Percentiles rank a stretch among this genome's conserved stretches.
Evolutionary conservation across 345 rosid species (phyloP).

Genomic region (Acer yangbiense): DNA sequence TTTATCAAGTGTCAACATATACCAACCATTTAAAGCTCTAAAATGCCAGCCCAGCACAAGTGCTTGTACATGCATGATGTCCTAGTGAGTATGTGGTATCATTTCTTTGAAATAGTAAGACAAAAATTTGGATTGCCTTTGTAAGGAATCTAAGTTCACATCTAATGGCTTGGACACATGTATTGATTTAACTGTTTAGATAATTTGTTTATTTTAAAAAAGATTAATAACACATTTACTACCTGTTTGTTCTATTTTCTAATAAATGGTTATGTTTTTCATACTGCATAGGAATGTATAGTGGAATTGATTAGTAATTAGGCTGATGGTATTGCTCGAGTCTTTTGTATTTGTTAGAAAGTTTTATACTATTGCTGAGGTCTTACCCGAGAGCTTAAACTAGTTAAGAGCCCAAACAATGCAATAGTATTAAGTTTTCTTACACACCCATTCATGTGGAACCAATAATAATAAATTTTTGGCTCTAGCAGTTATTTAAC

Average conservation of each 20-base stretch:
- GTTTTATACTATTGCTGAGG: background rate
- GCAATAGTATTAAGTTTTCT: background rate
- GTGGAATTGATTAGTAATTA: slow-evolving; percentile 9
- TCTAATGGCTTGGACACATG: background rate
- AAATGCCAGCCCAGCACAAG: background rate
- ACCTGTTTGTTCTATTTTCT: background rate
- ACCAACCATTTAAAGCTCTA: background rate
- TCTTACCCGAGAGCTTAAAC: background rate
- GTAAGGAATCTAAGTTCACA: background rate
- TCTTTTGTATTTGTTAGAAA: background rate
- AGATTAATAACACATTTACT: background rate
- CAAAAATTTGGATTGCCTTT: background rate
- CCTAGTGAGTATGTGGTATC: background rate
- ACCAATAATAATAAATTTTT: background rate
- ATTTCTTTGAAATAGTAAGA: background rate
- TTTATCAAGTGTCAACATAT: background rate
- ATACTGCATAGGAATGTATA: background rate
- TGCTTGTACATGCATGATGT: background rate
- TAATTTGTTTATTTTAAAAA: background rate
- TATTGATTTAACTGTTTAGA: background rate
- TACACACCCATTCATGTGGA: background rate
- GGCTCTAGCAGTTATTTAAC: background rate
- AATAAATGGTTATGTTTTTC: background rate
- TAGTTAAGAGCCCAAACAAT: background rate
- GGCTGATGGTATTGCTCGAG: background rate